These are phyloP conservation scores for Plasmodium knowlesi DNA, from an alignment of 169 alveolate genomes.

Conservation along the genomic window DNA sequence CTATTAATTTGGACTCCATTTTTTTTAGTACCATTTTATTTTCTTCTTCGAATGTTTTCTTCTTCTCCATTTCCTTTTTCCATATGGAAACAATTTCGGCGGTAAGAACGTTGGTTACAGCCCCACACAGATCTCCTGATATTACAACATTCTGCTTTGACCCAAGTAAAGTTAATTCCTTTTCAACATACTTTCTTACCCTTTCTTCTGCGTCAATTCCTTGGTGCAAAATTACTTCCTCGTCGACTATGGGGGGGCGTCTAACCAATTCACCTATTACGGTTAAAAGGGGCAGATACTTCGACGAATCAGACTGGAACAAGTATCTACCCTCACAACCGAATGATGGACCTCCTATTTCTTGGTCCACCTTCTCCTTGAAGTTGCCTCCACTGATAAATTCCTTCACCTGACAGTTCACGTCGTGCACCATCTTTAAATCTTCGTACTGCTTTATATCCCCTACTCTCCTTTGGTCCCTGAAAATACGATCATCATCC, in stretches of 20 bases:
- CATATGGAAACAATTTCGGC: not conserved
- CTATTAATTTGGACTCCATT: conserved; percentile 38
- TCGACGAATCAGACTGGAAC: not conserved
- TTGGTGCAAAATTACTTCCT: not conserved
- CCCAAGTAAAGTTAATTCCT: not conserved
- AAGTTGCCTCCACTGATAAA: not conserved
- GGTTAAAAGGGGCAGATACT: not conserved
- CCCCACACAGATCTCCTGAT: not conserved
- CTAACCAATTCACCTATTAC: not conserved
- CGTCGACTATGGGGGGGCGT: not conserved
- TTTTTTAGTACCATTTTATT: conserved; percentile 28
- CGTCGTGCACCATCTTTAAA: not conserved
- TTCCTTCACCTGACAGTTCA: conserved; percentile 7
- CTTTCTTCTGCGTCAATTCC: not conserved
- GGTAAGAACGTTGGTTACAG: not conserved
- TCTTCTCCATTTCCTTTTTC: not conserved
- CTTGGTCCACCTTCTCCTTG: not conserved
- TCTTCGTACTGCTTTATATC: not conserved
- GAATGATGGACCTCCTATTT: not conserved
- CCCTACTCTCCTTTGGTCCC: conserved; percentile 45
- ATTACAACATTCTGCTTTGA: not conserved
- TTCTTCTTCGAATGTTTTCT: conserved; percentile 30
- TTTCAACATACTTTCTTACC: not conserved
- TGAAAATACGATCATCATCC: conserved; percentile 34
- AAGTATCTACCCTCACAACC: not conserved